A percentile compares a stretch with the other conserved stretches of the same genome.
Evolutionary conservation across 768 basidiomycete genomes (phyloP).

Genomic region (Serendipita sp.): DNA sequence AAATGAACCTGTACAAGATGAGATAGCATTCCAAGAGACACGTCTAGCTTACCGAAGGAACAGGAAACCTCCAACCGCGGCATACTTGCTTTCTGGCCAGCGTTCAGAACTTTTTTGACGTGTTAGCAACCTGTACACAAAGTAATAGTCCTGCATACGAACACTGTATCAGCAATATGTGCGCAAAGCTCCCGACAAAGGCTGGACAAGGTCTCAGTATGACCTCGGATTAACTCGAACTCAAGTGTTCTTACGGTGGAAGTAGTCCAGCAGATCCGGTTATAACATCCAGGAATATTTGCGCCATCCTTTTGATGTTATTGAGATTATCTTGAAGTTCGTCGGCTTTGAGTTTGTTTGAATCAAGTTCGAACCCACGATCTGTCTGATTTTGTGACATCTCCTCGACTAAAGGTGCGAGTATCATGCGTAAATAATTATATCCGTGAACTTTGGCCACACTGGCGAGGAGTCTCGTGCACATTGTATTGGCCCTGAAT

Average conservation of each 20-base stretch:
- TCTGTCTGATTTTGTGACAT: constrained; percentile 60
- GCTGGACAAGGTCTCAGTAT: constrained; percentile 23
- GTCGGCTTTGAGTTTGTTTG: constrained; percentile 35
- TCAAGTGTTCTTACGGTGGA: constrained; percentile 43
- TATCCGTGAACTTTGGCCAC: constrained; percentile 87
- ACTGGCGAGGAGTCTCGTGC: constrained; percentile 69
- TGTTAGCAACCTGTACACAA: neutral
- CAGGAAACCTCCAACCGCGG: constrained; percentile 78
- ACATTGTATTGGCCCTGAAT: constrained; percentile 78
- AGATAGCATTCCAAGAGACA: neutral
- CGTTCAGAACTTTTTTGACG: constrained; percentile 36
- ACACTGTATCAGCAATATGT: constrained; percentile 68
- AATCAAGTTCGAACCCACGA: constrained; percentile 61
- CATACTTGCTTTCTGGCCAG: constrained; percentile 68
- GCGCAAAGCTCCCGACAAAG: constrained; percentile 79
- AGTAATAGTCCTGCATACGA: constrained; percentile 19
- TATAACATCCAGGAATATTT: constrained; percentile 61
- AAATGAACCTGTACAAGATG: constrained; percentile 52
- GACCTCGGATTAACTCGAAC: neutral
- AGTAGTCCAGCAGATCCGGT: constrained; percentile 50
- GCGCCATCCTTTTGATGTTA: constrained; percentile 57
- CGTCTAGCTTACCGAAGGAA: constrained; percentile 52
- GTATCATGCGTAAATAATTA: constrained; percentile 67
- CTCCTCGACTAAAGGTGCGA: constrained; percentile 59
- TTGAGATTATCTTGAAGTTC: constrained; percentile 50